Conservation (phyloP, 2,329 filamentous ascomycete species). For the Monosporascus sp. region DNA sequence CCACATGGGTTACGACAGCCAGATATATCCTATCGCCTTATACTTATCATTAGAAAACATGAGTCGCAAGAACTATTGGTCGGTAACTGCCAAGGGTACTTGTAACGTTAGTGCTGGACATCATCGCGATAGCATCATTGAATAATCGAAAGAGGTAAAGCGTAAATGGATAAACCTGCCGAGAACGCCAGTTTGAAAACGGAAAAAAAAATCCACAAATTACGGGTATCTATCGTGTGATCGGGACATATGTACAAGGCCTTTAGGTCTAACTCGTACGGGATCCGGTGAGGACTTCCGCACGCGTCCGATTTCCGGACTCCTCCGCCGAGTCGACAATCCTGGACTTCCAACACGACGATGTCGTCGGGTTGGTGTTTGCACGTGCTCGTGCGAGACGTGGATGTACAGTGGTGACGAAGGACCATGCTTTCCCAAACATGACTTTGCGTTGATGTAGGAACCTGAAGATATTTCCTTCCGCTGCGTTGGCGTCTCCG, state of each 20-base stretch:
- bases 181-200: slow-evolving; percentile 1
- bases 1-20: no score
- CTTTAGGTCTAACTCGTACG: slow-evolving; percentile 34
- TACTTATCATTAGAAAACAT: no score
- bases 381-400: slow-evolving; percentile 17
- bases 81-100: no score
- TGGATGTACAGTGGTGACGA: slow-evolving; percentile 23
- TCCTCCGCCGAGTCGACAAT: slow-evolving; percentile 34
- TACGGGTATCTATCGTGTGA: slow-evolving; percentile 21
- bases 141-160: background rate
- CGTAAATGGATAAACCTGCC: background rate
- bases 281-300: slow-evolving; percentile 41
- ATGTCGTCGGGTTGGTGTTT: slow-evolving; percentile 17
- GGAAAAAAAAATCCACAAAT: slow-evolving; percentile 8
- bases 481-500: slow-evolving; percentile 40
- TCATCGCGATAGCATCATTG: background rate
- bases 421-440: slow-evolving; percentile 24
- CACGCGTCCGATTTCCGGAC: slow-evolving; percentile 43
- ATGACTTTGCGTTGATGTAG: slow-evolving; percentile 8
- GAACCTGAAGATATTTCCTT: slow-evolving; percentile 29
- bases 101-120: no score
- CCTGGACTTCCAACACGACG: slow-evolving; percentile 30
- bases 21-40: no score
- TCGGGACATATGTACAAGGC: slow-evolving; percentile 32
- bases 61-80: no score